Percentiles rank a stretch among this genome's conserved stretches.
phyloP scores from a whole-genome alignment of 23 red algal genomes.

The Chondrus crispus region DNA sequence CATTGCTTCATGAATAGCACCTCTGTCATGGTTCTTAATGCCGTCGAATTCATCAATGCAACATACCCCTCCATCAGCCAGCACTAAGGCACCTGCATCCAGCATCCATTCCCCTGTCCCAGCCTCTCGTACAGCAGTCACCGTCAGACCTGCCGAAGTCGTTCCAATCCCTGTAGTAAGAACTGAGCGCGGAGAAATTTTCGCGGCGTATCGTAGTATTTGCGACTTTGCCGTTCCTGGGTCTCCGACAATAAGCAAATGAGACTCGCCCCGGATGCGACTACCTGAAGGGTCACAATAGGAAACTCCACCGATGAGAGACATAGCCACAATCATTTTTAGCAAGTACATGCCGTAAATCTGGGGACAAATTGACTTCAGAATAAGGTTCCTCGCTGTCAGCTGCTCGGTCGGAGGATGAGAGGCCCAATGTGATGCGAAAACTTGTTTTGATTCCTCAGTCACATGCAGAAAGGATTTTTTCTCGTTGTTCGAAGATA shows the following conservation, averaged over 20 bases:
- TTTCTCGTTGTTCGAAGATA: slow-evolving; percentile 77
- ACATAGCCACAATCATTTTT: slow-evolving; percentile 86
- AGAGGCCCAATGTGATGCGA: slow-evolving; percentile 69
- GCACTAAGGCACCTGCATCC: slow-evolving; percentile 92
- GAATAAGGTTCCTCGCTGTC: slow-evolving; percentile 64
- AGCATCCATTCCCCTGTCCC: slow-evolving; percentile 96
- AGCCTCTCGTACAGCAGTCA: slow-evolving; percentile 89
- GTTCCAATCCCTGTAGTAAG: slow-evolving; percentile 97
- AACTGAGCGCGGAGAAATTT: slow-evolving; percentile 78
- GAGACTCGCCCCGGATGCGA: slow-evolving; percentile 74
- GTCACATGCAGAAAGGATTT: slow-evolving; percentile 84
- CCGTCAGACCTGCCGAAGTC: slow-evolving; percentile 86
- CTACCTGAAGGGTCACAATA: slow-evolving; percentile 74
- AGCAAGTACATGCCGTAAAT: slow-evolving; percentile 93
- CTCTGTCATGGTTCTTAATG: slow-evolving; percentile 86
- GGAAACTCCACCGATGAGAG: slow-evolving; percentile 86
- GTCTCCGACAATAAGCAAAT: slow-evolving; percentile 93
- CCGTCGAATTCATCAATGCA: slow-evolving; percentile 99
- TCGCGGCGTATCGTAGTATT: slow-evolving; percentile 83
- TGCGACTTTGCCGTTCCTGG: slow-evolving; percentile 95
- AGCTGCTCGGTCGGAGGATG: slow-evolving; percentile 39
- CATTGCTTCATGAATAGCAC: slow-evolving; percentile 99
- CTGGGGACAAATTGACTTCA: slow-evolving; percentile 90
- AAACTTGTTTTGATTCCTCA: slow-evolving; percentile 62
- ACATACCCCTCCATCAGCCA: slow-evolving; percentile 97